These are phyloP conservation scores for Pseudonitzschia multistriata DNA, from an alignment of 108 stramenopile species.

Conservation along the genomic window DNA sequence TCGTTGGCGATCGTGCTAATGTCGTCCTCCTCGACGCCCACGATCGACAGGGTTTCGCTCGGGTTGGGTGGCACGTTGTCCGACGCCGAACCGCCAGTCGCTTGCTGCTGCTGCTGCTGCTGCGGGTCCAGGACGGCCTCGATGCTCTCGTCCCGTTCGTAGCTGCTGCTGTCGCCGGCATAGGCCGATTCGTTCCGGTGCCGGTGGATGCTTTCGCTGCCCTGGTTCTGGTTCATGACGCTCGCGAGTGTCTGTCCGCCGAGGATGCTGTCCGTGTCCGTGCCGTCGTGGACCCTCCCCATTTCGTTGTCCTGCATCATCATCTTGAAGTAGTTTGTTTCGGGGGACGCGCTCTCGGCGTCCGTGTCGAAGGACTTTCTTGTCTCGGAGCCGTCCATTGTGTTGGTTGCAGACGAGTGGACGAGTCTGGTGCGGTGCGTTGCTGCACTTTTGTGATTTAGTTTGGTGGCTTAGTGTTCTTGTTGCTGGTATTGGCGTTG, in stretches of 20 bases:
- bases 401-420: too few relatives aligned
- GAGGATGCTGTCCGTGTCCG: conserved; percentile 17
- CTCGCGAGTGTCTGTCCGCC: conserved; percentile 20
- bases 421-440: too few relatives aligned
- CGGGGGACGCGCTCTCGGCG: conserved; percentile 4
- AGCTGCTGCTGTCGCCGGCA: background rate
- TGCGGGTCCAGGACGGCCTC: background rate
- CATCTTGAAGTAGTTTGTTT: conserved; percentile 22
- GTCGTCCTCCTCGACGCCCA: conserved; percentile 32
- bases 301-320: conserved; percentile 17
- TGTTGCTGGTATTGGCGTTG: too few relatives aligned
- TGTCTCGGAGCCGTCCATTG: too few relatives aligned
- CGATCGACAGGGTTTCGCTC: conserved; percentile 21
- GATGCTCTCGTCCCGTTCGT: background rate
- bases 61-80: background rate
- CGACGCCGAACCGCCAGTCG: background rate
- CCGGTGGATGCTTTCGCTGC: background rate
- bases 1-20: conserved; percentile 38
- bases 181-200: too few relatives aligned
- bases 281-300: background rate
- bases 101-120: conserved; percentile 6
- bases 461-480: too few relatives aligned
- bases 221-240: background rate
- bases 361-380: conserved; percentile 6
- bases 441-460: too few relatives aligned